A percentile compares a stretch with the other conserved stretches of the same genome.
Conservation (phyloP, 164 flowering plant species). For the Chimonanthus praecox region DNA sequence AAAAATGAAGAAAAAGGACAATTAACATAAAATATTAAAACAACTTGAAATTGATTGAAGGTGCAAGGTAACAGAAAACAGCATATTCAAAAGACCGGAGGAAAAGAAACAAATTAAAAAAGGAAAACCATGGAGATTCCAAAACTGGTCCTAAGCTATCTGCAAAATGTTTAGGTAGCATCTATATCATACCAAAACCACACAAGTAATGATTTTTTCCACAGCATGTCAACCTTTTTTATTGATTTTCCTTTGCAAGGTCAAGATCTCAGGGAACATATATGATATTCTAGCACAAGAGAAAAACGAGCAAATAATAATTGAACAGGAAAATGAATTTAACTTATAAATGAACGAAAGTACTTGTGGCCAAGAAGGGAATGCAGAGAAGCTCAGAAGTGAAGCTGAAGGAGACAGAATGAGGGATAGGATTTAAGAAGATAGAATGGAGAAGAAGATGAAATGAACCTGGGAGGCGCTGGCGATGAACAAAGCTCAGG, state of each 20-base stretch:
- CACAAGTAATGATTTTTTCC: not conserved
- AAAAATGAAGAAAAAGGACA: not conserved
- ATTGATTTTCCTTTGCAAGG: not conserved
- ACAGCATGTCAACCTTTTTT: not conserved
- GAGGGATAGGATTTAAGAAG: too few relatives aligned
- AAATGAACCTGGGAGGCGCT: too few relatives aligned
- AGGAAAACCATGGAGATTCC: not conserved
- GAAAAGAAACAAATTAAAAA: too few relatives aligned
- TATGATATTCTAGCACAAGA: too few relatives aligned
- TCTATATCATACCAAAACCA: not conserved
- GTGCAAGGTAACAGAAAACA: not conserved
- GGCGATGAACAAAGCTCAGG: too few relatives aligned
- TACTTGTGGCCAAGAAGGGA: too few relatives aligned
- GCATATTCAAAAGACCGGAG: not conserved
- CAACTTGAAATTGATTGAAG: not conserved
- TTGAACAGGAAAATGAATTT: too few relatives aligned
- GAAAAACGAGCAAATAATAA: too few relatives aligned
- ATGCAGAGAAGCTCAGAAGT: too few relatives aligned
- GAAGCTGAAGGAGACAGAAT: too few relatives aligned
- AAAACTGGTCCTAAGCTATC: not conserved
- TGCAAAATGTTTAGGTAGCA: not conserved
- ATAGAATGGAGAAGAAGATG: too few relatives aligned
- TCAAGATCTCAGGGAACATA: not conserved
- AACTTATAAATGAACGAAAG: too few relatives aligned
- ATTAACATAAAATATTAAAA: not conserved